Evolutionary conservation across 345 rosid species (phyloP).

Genomic region (Citrus australasica): DNA sequence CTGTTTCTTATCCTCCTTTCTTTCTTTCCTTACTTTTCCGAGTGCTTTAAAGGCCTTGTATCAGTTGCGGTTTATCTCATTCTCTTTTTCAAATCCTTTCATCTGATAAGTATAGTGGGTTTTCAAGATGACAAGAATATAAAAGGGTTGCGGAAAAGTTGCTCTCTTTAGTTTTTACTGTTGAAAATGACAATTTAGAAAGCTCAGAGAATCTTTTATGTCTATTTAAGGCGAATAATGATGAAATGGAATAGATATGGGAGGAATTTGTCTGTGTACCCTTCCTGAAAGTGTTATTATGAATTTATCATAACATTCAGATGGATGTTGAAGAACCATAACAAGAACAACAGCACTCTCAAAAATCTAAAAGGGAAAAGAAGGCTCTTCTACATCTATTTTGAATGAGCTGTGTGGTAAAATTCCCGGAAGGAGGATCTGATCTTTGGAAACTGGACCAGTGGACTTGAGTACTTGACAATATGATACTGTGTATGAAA

Average conservation of each 20-base stretch:
- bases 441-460: background rate
- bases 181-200: background rate
- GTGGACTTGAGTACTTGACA: no score
- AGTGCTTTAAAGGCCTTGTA: background rate
- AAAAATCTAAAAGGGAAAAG: no score
- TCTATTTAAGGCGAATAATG: background rate
- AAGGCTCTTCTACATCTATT: background rate
- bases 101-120: background rate
- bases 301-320: background rate
- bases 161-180: background rate
- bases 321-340: background rate
- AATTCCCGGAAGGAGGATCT: background rate
- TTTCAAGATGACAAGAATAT: background rate
- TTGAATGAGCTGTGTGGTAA: background rate
- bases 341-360: background rate
- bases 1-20: conserved; percentile 3
- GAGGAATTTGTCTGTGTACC: background rate
- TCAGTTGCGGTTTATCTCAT: background rate
- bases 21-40: background rate
- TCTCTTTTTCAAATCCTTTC: background rate
- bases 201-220: background rate
- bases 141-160: background rate
- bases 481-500: no score
- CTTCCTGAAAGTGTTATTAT: background rate
- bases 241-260: background rate